Evolutionary conservation across 306 rosid species (phyloP).

Genomic region (Vachellia collinsii): DNA sequence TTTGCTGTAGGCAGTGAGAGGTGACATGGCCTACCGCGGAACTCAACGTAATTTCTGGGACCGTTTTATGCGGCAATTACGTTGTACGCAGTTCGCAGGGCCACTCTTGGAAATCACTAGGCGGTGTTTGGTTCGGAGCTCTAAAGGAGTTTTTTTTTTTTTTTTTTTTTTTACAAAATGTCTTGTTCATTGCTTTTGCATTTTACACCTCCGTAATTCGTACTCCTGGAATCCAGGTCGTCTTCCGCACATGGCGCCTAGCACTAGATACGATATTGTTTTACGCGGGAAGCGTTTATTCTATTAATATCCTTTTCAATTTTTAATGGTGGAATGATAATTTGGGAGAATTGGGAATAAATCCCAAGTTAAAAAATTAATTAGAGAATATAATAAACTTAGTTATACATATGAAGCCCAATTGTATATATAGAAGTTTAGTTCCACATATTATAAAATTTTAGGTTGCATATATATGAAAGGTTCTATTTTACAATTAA

Average conservation of each 20-base stretch:
- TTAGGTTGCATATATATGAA: too few relatives aligned
- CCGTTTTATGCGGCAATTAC: background rate
- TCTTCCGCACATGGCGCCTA: too few relatives aligned
- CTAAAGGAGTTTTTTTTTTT: background rate
- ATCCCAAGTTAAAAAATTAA: too few relatives aligned
- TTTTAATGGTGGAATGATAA: background rate
- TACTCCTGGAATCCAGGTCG: too few relatives aligned
- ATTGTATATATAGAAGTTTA: too few relatives aligned
- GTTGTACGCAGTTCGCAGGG: background rate
- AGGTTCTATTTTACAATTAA: too few relatives aligned
- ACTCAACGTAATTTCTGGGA: slow-evolving; percentile 11
- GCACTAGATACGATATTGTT: too few relatives aligned
- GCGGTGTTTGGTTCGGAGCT: background rate
- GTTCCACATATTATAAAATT: too few relatives aligned
- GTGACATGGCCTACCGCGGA: slow-evolving; percentile 17
- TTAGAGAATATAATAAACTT: too few relatives aligned
- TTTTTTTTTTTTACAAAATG: too few relatives aligned
- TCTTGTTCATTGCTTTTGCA: background rate
- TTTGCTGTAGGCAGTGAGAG: background rate
- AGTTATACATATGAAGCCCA: too few relatives aligned
- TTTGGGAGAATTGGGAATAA: too few relatives aligned
- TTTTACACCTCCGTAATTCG: background rate
- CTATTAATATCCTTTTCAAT: background rate
- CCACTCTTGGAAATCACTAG: background rate
- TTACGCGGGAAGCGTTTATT: background rate